phyloP scores from a whole-genome alignment of 108 stramenopile species.

The Cyclotella atomus region DNA sequence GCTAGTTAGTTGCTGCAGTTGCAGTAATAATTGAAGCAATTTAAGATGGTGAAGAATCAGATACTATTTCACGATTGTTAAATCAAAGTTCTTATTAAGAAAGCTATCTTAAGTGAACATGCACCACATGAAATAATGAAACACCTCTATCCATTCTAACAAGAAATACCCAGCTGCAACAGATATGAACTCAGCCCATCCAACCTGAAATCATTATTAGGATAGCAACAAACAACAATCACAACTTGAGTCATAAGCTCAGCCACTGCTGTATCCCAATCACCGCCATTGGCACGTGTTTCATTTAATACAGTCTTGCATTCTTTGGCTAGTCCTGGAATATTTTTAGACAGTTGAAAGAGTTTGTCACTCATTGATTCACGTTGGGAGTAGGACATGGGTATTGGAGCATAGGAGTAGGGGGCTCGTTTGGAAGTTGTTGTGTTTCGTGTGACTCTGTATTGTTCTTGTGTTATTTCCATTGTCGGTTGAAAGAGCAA shows the following conservation, averaged over 20 bases:
- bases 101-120: neutral
- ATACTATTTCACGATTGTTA: too few species aligned
- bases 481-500: constrained; percentile 69
- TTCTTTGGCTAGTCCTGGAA: constrained; percentile 71
- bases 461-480: constrained; percentile 71
- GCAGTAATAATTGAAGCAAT: too few species aligned
- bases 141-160: constrained; percentile 29
- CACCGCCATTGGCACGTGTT: constrained; percentile 60
- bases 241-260: constrained; percentile 86
- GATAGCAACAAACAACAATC: constrained; percentile 65
- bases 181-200: constrained; percentile 78
- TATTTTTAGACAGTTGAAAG: constrained; percentile 70
- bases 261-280: constrained; percentile 86
- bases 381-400: constrained; percentile 77
- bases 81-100: neutral
- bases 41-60: too few species aligned
- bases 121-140: neutral
- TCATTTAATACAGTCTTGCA: constrained; percentile 77
- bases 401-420: constrained; percentile 69
- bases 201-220: constrained; percentile 63
- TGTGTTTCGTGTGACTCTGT: constrained; percentile 58
- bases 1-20: too few species aligned
- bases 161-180: constrained; percentile 71
- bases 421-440: constrained; percentile 36
- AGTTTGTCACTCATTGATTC: constrained; percentile 79